Conservation (phyloP, 2,329 filamentous ascomycete species). For the Pseudocercospora ulei region DNA sequence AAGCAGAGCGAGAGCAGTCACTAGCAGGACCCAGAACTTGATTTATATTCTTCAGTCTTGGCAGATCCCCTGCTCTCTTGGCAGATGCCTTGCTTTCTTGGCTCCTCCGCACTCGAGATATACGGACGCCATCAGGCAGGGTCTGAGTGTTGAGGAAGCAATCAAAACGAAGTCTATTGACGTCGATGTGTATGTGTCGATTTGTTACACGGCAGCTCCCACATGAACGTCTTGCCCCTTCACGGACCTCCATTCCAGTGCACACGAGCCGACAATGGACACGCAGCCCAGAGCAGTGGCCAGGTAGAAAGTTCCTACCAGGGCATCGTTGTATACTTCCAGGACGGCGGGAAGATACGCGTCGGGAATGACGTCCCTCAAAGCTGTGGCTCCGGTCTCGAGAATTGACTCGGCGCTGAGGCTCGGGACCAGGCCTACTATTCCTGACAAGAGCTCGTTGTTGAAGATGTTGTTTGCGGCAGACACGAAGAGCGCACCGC, state of each 20-base stretch:
- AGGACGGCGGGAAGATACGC: conserved; percentile 47
- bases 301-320: conserved; percentile 52
- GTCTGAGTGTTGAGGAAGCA: neutral
- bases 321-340: conserved; percentile 52
- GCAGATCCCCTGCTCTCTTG: conserved; percentile 24
- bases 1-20: conserved; percentile 47
- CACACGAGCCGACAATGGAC: conserved; percentile 45
- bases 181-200: neutral
- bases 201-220: neutral
- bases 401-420: conserved; percentile 27
- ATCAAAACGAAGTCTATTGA: neutral
- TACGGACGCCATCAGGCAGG: conserved; percentile 8
- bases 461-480: conserved; percentile 38
- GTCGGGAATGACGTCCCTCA: conserved; percentile 45
- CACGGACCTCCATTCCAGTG: conserved; percentile 56
- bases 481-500: conserved; percentile 38
- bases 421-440: conserved; percentile 4
- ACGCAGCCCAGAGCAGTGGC: conserved; percentile 46
- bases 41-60: conserved; percentile 36
- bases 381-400: conserved; percentile 47
- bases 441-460: conserved; percentile 8
- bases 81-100: conserved; percentile 27
- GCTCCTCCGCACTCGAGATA: conserved; percentile 30
- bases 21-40: conserved; percentile 27
- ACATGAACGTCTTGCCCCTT: conserved; percentile 36